A percentile compares a stretch with the other conserved stretches of the same genome.
Conservation (phyloP, 805 yeast species). For the Ogataea zsoltii region DNA sequence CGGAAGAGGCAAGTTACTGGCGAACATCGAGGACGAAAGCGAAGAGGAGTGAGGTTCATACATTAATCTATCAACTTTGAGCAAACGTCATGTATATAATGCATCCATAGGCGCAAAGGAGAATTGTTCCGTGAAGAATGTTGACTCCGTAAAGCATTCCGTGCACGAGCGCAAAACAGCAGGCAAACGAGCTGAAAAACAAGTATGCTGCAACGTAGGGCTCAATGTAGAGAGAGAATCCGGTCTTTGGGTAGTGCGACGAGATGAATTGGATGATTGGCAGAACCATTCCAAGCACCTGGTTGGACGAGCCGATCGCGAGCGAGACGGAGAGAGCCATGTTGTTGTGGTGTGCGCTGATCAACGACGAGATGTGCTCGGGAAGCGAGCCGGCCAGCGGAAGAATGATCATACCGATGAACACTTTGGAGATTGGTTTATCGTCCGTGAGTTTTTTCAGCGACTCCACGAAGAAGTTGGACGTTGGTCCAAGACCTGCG, state of each 20-base stretch:
- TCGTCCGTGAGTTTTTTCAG: conserved; percentile 17
- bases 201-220: conserved; percentile 19
- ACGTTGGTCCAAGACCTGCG: conserved; percentile 19
- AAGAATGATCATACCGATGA: conserved; percentile 18
- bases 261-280: conserved; percentile 20
- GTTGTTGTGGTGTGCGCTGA: conserved; percentile 19
- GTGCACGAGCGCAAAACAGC: conserved; percentile 10
- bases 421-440: conserved; percentile 18
- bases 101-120: conserved; percentile 13
- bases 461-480: conserved; percentile 18
- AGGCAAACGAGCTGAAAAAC: conserved; percentile 13
- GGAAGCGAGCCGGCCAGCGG: conserved; percentile 20
- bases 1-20: conserved; percentile 26
- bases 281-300: conserved; percentile 21
- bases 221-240: conserved; percentile 17
- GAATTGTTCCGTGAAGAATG: conserved; percentile 12
- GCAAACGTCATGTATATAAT: conserved; percentile 18
- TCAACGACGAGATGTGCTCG: conserved; percentile 17
- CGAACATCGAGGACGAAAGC: conserved; percentile 25
- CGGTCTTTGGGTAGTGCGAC: conserved; percentile 18
- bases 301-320: conserved; percentile 18
- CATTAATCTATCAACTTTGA: conserved; percentile 6
- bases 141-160: conserved; percentile 16
- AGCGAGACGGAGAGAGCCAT: conserved; percentile 19
- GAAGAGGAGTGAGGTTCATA: conserved; percentile 1